These are phyloP conservation scores for Pilasporangium apinafurcum DNA, from an alignment of 352 stramenopile species.

Conservation along the genomic window DNA sequence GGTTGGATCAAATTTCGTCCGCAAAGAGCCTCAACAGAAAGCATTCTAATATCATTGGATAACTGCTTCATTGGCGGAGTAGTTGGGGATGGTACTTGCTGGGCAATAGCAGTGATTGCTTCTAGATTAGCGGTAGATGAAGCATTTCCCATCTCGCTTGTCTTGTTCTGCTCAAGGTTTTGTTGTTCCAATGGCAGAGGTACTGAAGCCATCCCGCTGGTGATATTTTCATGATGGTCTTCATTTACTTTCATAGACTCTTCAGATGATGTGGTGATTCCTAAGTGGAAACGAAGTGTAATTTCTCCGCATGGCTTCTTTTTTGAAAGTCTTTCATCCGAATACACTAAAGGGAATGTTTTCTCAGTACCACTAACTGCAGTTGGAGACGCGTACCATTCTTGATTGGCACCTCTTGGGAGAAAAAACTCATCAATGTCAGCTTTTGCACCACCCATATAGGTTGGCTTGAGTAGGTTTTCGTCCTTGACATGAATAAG, in stretches of 20 bases:
- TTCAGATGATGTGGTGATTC: too few species aligned
- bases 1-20: conserved; percentile 19
- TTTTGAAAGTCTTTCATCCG: conserved; percentile 30
- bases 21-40: conserved; percentile 27
- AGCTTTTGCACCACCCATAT: conserved; percentile 30
- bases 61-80: background rate
- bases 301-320: conserved; percentile 25
- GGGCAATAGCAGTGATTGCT: background rate
- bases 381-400: conserved; percentile 2
- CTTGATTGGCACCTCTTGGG: background rate
- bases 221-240: background rate
- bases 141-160: too few species aligned
- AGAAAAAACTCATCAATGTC: conserved; percentile 23
- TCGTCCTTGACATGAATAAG: conserved; percentile 32
- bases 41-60: conserved; percentile 21
- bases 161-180: too few species aligned
- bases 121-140: too few species aligned
- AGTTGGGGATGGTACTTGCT: background rate
- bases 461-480: conserved; percentile 32
- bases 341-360: conserved; percentile 9
- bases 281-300: conserved; percentile 30
- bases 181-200: too few species aligned
- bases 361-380: conserved; percentile 5
- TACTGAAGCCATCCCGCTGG: too few species aligned
- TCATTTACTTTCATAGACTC: too few species aligned